A percentile compares a stretch with the other conserved stretches of the same genome.
Evolutionary conservation across 2,329 filamentous ascomycete species (phyloP).

Genomic region (Aspergillus glaucus): DNA sequence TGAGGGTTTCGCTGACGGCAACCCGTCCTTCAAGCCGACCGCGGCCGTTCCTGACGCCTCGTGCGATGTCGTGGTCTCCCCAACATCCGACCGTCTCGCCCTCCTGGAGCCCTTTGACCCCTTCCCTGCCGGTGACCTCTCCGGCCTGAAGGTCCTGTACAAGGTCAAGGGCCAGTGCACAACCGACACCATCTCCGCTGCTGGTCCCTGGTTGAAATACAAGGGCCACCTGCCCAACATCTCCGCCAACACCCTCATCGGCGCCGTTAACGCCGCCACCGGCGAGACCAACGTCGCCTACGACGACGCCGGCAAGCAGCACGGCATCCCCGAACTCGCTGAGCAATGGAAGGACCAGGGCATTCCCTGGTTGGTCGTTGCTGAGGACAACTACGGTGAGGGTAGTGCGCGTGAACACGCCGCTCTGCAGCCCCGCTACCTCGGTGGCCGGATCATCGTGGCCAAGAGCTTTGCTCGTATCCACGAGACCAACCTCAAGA

Average conservation of each 20-base stretch:
- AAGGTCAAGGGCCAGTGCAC: slow-evolving; percentile 98
- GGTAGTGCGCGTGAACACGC: slow-evolving; percentile 85
- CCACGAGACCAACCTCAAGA: slow-evolving; percentile 94
- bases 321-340: slow-evolving; percentile 81
- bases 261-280: slow-evolving; percentile 85
- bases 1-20: slow-evolving; percentile 74
- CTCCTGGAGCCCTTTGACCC: slow-evolving; percentile 82
- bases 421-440: slow-evolving; percentile 82
- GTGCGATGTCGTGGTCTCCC: slow-evolving; percentile 70
- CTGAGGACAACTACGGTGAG: slow-evolving; percentile 96
- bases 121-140: slow-evolving; percentile 71
- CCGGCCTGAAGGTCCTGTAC: slow-evolving; percentile 77
- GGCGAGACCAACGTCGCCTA: slow-evolving; percentile 89
- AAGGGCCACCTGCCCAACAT: slow-evolving; percentile 99
- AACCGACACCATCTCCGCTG: slow-evolving; percentile 96
- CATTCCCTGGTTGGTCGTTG: slow-evolving; percentile 84
- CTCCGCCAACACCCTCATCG: slow-evolving; percentile 93
- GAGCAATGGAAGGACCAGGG: slow-evolving; percentile 71
- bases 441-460: slow-evolving; percentile 76
- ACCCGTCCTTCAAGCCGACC: slow-evolving; percentile 65
- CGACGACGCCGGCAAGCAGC: slow-evolving; percentile 68
- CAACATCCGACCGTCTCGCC: slow-evolving; percentile 83
- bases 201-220: slow-evolving; percentile 97
- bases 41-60: slow-evolving; percentile 65
- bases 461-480: slow-evolving; percentile 86